These are phyloP conservation scores for Flaveria floridana DNA, from an alignment of 140 eudicot genomes.

Conservation along the genomic window DNA sequence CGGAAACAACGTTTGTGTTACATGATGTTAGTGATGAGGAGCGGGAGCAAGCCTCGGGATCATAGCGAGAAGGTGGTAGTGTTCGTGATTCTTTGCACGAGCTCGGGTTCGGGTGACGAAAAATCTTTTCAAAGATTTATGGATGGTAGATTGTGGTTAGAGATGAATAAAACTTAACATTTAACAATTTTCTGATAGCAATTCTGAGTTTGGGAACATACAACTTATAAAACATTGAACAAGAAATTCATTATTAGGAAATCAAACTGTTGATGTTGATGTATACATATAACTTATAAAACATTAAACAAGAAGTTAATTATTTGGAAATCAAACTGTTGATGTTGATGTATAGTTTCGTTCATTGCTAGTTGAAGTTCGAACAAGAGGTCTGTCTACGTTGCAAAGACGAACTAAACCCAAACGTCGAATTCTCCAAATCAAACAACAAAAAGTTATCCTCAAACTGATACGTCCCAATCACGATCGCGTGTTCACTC, in stretches of 20 bases:
- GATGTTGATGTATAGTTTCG: neutral
- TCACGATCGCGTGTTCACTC: constrained; percentile 17
- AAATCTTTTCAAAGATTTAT: constrained; percentile 57
- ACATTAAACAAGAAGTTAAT: neutral
- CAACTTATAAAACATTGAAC: constrained; percentile 3
- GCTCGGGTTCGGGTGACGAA: constrained; percentile 53
- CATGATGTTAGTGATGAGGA: constrained; percentile 76
- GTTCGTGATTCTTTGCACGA: constrained; percentile 56
- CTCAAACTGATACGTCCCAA: constrained; percentile 22
- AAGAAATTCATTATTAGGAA: constrained; percentile 10
- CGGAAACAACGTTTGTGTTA: constrained; percentile 52
- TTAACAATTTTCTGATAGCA: too few species aligned
- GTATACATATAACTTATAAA: neutral
- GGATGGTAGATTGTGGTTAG: constrained; percentile 38
- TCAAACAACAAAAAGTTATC: constrained; percentile 24
- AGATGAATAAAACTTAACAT: neutral
- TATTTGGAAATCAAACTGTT: neutral
- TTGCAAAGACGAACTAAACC: constrained; percentile 23
- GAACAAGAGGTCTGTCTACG: constrained; percentile 14
- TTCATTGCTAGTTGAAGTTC: neutral
- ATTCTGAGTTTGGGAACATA: neutral
- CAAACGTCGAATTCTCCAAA: constrained; percentile 11
- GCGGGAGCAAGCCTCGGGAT: constrained; percentile 42
- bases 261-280: neutral
- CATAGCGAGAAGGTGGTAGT: constrained; percentile 81